These are phyloP conservation scores for Auriscalpium microsporum DNA, from an alignment of 768 basidiomycete genomes.

Conservation along the genomic window DNA sequence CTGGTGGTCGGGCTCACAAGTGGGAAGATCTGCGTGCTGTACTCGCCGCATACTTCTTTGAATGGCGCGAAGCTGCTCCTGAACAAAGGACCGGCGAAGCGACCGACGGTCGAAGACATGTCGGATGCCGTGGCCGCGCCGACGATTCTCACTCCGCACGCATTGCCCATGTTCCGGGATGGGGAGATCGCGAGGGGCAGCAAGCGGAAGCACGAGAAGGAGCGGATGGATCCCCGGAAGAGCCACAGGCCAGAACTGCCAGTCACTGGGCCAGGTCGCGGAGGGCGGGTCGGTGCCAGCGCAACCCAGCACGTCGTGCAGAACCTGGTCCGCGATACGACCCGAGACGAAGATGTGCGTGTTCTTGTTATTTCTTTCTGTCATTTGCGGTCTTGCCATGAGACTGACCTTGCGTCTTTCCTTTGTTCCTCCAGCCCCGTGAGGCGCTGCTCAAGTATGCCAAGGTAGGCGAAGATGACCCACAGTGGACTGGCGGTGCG, in stretches of 20 bases:
- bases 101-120: constrained; percentile 80
- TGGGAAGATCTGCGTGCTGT: constrained; percentile 83
- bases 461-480: constrained; percentile 62
- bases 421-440: constrained; percentile 59
- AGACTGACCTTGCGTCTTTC: constrained; percentile 9
- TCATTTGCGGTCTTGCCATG: neutral
- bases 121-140: constrained; percentile 80
- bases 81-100: constrained; percentile 75
- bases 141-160: constrained; percentile 87
- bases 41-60: constrained; percentile 83
- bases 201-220: constrained; percentile 88
- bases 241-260: constrained; percentile 89
- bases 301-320: constrained; percentile 97
- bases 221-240: constrained; percentile 82
- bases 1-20: constrained; percentile 83
- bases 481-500: constrained; percentile 81
- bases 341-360: constrained; percentile 93
- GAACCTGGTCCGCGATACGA: constrained; percentile 85
- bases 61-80: constrained; percentile 89
- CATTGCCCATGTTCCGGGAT: constrained; percentile 88
- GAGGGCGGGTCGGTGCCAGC: constrained; percentile 92
- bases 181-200: constrained; percentile 58
- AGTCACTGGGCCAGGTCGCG: constrained; percentile 85
- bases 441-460: constrained; percentile 96
- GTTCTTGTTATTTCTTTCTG: constrained; percentile 2